These are phyloP conservation scores for Guillardia theta DNA, from an alignment of 78 protist species.

Conservation along the genomic window DNA sequence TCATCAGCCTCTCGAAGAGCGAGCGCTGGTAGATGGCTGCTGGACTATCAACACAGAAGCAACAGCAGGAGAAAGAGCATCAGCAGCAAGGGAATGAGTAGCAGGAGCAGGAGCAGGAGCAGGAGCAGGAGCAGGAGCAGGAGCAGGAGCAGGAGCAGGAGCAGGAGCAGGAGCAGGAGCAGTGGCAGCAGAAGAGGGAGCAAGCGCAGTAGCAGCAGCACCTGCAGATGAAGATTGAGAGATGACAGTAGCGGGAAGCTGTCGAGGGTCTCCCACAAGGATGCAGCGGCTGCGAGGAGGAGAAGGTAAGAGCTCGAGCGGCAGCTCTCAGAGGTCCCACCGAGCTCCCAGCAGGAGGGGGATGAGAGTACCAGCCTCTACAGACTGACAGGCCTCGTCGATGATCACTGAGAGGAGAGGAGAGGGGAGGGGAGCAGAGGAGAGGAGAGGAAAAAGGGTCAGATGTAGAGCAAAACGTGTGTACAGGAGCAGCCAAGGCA, in stretches of 20 bases:
- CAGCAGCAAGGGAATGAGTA: not conserved
- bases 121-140: not conserved
- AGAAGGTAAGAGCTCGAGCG: not conserved
- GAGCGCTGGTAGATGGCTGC: slow-evolving; percentile 31
- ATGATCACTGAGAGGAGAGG: not conserved
- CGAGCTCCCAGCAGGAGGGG: slow-evolving; percentile 11
- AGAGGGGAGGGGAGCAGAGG: no score
- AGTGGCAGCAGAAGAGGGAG: not conserved
- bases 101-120: not conserved
- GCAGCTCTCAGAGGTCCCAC: not conserved
- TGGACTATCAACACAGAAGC: not conserved
- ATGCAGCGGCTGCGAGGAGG: not conserved
- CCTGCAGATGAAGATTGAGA: not conserved
- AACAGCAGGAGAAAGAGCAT: not conserved
- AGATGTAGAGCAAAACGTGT: no score
- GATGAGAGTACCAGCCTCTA: slow-evolving; percentile 31
- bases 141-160: not conserved
- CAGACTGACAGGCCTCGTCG: slow-evolving; percentile 34
- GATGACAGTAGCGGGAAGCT: slow-evolving; percentile 47
- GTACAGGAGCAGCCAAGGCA: no score
- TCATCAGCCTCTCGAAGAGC: slow-evolving; percentile 36
- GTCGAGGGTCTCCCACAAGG: slow-evolving; percentile 32
- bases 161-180: not conserved
- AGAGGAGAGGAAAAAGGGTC: no score
- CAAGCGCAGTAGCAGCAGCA: not conserved